A percentile compares a stretch with the other conserved stretches of the same genome.
These are phyloP conservation scores for Xylaria sp. DNA, from an alignment of 2,329 filamentous ascomycete genomes.

Conservation along the genomic window DNA sequence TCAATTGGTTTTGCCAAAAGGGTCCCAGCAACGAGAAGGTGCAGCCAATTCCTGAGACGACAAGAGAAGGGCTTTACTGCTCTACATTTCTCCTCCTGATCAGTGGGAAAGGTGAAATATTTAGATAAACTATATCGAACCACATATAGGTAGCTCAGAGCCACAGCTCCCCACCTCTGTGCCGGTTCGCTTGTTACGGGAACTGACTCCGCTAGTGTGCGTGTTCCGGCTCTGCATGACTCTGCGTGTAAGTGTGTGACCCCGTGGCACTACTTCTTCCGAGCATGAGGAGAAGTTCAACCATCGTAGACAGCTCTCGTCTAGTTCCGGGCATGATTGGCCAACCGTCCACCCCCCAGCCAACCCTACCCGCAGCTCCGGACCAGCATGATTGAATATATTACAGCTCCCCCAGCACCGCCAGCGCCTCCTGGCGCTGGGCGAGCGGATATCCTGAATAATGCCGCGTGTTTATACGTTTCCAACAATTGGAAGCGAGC, in stretches of 20 bases:
- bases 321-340: slow-evolving; percentile 24
- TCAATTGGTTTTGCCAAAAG: neutral
- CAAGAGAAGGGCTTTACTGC: neutral
- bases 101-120: slow-evolving; percentile 3
- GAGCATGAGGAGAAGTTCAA: slow-evolving; percentile 36
- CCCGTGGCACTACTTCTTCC: slow-evolving; percentile 34
- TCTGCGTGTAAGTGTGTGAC: slow-evolving; percentile 6
- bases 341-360: neutral
- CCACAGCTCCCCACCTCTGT: slow-evolving; percentile 1
- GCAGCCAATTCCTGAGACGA: neutral
- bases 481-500: slow-evolving; percentile 13
- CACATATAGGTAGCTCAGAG: slow-evolving; percentile 16
- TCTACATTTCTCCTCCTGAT: neutral
- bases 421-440: slow-evolving; percentile 16
- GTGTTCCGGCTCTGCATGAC: slow-evolving; percentile 31
- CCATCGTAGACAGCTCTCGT: slow-evolving; percentile 23
- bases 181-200: slow-evolving; percentile 34
- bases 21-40: neutral
- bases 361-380: slow-evolving; percentile 33
- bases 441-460: neutral
- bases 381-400: slow-evolving; percentile 34
- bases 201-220: slow-evolving; percentile 37
- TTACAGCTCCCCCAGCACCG: slow-evolving; percentile 21
- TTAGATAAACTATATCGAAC: slow-evolving; percentile 1
- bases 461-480: slow-evolving; percentile 10